Conservation (phyloP, 2,329 filamentous ascomycete genomes). For the Thermothelomyces thermophilus region DNA sequence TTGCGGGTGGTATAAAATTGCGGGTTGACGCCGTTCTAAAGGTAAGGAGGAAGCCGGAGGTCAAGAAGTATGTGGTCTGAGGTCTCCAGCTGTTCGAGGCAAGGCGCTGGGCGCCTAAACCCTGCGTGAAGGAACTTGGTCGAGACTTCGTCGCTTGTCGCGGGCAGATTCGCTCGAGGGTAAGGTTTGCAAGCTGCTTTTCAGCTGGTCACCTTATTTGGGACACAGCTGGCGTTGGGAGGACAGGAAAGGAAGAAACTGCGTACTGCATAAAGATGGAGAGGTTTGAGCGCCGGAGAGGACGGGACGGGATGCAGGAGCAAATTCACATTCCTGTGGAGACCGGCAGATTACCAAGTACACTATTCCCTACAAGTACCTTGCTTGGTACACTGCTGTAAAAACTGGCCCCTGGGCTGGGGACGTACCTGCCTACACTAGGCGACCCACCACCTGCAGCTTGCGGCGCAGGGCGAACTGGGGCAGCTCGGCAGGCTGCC, state of each 20-base stretch:
- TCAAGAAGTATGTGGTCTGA: constrained; percentile 14
- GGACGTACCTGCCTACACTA: too few species aligned
- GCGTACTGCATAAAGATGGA: constrained; percentile 10
- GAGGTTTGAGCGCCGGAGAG: constrained; percentile 18
- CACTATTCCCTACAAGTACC: too few species aligned
- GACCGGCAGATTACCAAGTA: constrained; percentile 27
- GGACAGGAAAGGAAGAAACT: not conserved
- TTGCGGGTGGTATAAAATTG: constrained; percentile 20
- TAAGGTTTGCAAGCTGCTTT: not conserved
- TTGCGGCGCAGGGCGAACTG: constrained; percentile 10
- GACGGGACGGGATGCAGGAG: constrained; percentile 19
- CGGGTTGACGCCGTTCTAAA: constrained; percentile 2
- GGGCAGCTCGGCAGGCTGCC: constrained; percentile 6
- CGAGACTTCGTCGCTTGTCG: constrained; percentile 7
- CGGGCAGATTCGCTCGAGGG: not conserved
- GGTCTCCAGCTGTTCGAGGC: not conserved
- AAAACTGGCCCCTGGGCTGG: constrained; percentile 10
- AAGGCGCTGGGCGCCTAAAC: constrained; percentile 42
- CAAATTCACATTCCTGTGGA: constrained; percentile 34
- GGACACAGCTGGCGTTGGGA: constrained; percentile 8
- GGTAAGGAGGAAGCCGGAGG: too few species aligned
- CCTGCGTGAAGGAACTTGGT: constrained; percentile 9
- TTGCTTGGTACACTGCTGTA: too few species aligned
- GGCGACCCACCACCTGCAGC: constrained; percentile 16
- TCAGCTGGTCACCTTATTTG: constrained; percentile 5